A percentile compares a stretch with the other conserved stretches of the same genome.
Conservation (phyloP, 805 yeast genomes). For the Saccharomycopsis sp. region DNA sequence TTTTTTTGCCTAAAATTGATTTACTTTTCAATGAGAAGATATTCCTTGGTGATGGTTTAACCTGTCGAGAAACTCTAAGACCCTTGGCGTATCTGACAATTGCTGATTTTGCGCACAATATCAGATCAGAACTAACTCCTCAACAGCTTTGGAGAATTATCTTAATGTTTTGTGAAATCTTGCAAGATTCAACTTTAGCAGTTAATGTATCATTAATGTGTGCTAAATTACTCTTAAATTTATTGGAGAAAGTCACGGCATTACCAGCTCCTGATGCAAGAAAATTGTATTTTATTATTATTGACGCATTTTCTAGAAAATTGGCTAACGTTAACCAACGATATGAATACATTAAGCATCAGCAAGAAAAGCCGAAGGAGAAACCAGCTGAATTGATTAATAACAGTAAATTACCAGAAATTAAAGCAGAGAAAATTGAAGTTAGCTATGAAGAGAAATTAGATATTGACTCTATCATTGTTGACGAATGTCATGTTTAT, state of each 20-base stretch:
- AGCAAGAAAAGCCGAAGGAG: constrained; percentile 53
- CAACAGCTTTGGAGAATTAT: constrained; percentile 86
- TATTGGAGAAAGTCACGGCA: constrained; percentile 82
- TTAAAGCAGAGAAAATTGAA: constrained; percentile 4
- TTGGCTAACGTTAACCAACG: constrained; percentile 70
- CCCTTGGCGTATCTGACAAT: constrained; percentile 93
- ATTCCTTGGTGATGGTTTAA: constrained; percentile 85
- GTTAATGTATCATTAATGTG: constrained; percentile 93
- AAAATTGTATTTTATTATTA: constrained; percentile 75
- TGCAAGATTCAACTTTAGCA: constrained; percentile 77
- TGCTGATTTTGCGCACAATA: constrained; percentile 92
- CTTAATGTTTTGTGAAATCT: constrained; percentile 66
- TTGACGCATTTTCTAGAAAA: constrained; percentile 81
- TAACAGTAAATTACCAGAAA: constrained; percentile 30
- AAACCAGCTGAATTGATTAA: constrained; percentile 88
- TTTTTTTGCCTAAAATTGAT: constrained; percentile 82
- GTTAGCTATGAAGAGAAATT: constrained; percentile 25
- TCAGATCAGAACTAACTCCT: constrained; percentile 73
- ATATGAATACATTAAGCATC: constrained; percentile 53
- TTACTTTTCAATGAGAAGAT: constrained; percentile 80
- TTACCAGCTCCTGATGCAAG: constrained; percentile 62
- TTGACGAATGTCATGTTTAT: constrained; percentile 25
- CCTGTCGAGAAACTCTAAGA: constrained; percentile 81
- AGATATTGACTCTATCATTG: constrained; percentile 34
- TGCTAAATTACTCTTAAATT: constrained; percentile 78